Evolutionary conservation across 1,284 basidiomycete species (phyloP).

Genomic region (Malassezia obtusa): DNA sequence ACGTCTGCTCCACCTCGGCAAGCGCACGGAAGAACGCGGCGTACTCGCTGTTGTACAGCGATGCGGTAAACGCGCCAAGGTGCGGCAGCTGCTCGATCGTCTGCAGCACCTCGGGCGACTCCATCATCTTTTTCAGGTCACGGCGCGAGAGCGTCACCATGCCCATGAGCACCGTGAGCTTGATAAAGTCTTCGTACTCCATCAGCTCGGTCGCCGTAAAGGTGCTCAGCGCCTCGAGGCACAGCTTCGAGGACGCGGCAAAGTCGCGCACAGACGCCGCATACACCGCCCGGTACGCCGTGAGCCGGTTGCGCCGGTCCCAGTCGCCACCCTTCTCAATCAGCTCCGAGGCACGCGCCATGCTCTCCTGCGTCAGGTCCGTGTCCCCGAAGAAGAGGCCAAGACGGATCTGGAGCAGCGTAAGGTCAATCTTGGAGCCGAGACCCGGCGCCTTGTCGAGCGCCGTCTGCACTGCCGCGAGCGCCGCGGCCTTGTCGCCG

Average conservation of each 20-base stretch:
- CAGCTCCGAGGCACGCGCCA: conserved; percentile 71
- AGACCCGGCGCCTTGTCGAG: conserved; percentile 85
- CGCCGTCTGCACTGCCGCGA: conserved; percentile 72
- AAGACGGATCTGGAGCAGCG: conserved; percentile 75
- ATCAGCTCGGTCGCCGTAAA: conserved; percentile 88
- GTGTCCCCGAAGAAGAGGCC: conserved; percentile 84
- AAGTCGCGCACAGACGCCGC: conserved; percentile 68
- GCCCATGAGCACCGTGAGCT: conserved; percentile 70
- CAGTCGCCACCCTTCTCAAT: conserved; percentile 96
- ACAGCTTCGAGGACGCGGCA: conserved; percentile 56
- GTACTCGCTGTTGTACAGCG: conserved; percentile 84
- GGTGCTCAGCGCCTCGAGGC: conserved; percentile 81
- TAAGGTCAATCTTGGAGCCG: conserved; percentile 85
- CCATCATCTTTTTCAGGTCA: conserved; percentile 71
- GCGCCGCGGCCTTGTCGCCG: conserved; percentile 65
- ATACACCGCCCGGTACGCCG: conserved; percentile 85
- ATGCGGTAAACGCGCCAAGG: conserved; percentile 52
- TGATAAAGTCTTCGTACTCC: conserved; percentile 82
- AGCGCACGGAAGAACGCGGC: conserved; percentile 85
- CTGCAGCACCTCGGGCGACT: conserved; percentile 54
- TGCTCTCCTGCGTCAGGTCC: conserved; percentile 62
- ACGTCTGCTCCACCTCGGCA: conserved; percentile 71
- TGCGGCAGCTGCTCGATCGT: conserved; percentile 50
- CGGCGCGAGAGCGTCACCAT: conserved; percentile 69
- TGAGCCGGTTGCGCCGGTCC: conserved; percentile 90